Base-by-base conservation (phyloP, 2,329 filamentous ascomycete species). In the Stachybotrys elegans region DNA sequence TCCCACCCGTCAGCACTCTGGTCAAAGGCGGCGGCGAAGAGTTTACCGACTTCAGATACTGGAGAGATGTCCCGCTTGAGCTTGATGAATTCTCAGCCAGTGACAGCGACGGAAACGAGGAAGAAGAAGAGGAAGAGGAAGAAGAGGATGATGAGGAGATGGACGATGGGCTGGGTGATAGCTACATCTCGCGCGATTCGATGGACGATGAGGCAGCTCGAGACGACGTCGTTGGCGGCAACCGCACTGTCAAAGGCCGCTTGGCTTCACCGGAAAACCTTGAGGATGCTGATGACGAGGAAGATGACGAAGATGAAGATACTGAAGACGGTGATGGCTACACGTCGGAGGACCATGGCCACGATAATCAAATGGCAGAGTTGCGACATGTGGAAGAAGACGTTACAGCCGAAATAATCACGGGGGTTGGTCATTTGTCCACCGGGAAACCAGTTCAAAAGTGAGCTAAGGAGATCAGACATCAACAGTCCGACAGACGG, bases 1-100 rank as follows among this genome's bases (percentile, higher is more conserved):
- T 98, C 65, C 93, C 93, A 6, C 89, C 94, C 2, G 84, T 95
- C 12, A 88, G 84, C 50, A 83, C 91, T 21, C 75, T 98, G 22
- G 84, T 96, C 16, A 89, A 87, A 56, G 86, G 87, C 36, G 92
- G 91, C 17, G 92, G 91, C 12, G 93, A 97, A 62, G 86, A 95
- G 45, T 98, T 88, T 59, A 98, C 93, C 0, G 93, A 98, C 62
- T 98, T 98, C 67, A 92, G 83, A 45, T 98, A 95, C 68, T 98
- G 93, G 93, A 79, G 94, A 49, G 86, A 95, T 49, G 76, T 78
- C 39, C 88, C 90, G 3, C 75, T 92, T 14, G 89, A 95, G 41
- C 68, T 96, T 21, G 87, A 90, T 34, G 88, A 95, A 43, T 97
- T 97, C 55, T 90, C 87, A 1, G 86, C 86, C 42, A 94, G 86